Evolutionary conservation across 331 rosid genomes (phyloP), one percentile per base, ranked within the genome.

Genomic region (Pyrus hybrid): DNA sequence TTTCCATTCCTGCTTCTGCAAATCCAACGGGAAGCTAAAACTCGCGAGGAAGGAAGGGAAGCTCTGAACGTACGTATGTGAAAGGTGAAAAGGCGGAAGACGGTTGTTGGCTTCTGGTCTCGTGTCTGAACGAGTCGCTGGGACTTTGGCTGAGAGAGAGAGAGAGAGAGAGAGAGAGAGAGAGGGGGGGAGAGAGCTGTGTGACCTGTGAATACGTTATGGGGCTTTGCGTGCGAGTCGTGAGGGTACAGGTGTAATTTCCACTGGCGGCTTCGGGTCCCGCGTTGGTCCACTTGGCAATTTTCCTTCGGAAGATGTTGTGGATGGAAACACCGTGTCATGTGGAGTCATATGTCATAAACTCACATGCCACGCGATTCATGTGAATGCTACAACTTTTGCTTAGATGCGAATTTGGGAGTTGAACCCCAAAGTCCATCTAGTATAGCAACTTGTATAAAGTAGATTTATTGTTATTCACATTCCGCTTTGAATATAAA

Each of bases 241-340:
- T 17, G 25, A 73, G 68, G 77, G n/a, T 16, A 61, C 2, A 73
- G 28, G 7, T 11, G 77, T 73, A 73, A 60, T 73, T 73, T 30
- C 51, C 3, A 18, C n/a, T 73, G 77, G 64, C 28, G 43, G 43
- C 58, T 73, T 0, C 0, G 49, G 68, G 29, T 13, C 68, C 58
- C 76, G 25, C 25, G 2, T 17, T 53, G 17, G 8, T 37, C 67
- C 37, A 72, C 41, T 35, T 72, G 68, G 29, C 76, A 23, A 53
- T 35, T 9, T n/a, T 16, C 28, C 10, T 5, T 13, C 13, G 67
- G 30, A 8, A 7, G 12, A 8, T 26, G 67, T 7, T 20, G 37
- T 7, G 21, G n/a, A 62, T 3, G 12, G 21, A 62, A 1, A 26
- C 43, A 35, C 43, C 12, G 43, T 35, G 43, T 35, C 43, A 35